Evolutionary conservation across 768 basidiomycete genomes (phyloP), one percentile per base, ranked within the genome.

Genomic region (Trametes cinnabarina): DNA sequence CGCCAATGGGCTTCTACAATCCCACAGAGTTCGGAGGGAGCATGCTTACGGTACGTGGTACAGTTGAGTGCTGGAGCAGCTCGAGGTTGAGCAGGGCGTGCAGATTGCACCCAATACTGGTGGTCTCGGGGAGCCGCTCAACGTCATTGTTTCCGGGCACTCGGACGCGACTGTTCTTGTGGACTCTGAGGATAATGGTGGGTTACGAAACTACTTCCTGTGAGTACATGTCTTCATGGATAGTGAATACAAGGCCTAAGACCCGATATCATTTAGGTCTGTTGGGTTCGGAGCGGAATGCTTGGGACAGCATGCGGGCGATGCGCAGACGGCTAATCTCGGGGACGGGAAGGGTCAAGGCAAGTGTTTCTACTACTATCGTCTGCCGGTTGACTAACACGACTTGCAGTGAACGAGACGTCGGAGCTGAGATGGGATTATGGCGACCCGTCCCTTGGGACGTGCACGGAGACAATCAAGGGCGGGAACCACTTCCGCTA

Each of bases 401-500:
- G 26, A 32, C 20, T 32, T 35, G 22, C 67, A 92, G 90, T 78
- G 58, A 91, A 93, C 69, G 86, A 97, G 69, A 88, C 88, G 0
- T 84, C 85, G 8, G 88, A 87, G n/a, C 84, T 95, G 23, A 81
- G 94, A 34, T 94, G 84, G 82, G 82, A 94, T 68, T 98, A 91
- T 69, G 85, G 84, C 8, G 85, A 96, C 64, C 82, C 85, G 0
- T 75, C 84, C 50, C 71, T 94, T n/a, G 94, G 94, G 0, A 82
- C 93, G 1, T 96, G 94, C 72, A 74, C 81, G 63, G 94, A 97
- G 72, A 90, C 91, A 2, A 80, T 95, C 40, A 68, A 90, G 63
- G 94, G 94, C 2, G 94, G 94, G 6, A 82, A 90, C 66, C 94
- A 97, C 68, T 83, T 94, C 68, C 82, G 94, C 39, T 95, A 94